Conservation (phyloP, 2,329 filamentous ascomycete species). For the Pyrenophora tritici-repentis region DNA sequence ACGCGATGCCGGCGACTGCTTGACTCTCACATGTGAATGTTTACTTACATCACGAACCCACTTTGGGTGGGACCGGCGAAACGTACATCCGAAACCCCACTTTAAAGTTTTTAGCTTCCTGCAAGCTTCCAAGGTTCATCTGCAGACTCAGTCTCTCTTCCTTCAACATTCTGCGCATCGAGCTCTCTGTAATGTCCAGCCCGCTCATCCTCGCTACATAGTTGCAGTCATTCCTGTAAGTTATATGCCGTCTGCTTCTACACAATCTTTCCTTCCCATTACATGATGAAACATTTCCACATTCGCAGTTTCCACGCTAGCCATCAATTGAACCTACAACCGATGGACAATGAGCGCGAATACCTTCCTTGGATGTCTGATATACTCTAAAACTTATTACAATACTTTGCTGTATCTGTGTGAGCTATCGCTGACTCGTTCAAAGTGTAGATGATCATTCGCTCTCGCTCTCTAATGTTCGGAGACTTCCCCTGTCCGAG, state of each 20-base stretch:
- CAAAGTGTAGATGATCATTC: conserved; percentile 11
- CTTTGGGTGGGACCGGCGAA: conserved; percentile 4
- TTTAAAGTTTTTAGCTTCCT: conserved; percentile 14
- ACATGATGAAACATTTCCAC: conserved; percentile 73
- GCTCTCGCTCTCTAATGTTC: not conserved
- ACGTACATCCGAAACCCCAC: conserved; percentile 7
- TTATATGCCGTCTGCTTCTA: not conserved
- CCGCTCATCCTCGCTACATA: not conserved
- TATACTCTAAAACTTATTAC: conserved; percentile 19
- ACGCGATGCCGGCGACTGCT: too few relatives aligned
- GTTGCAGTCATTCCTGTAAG: conserved; percentile 6
- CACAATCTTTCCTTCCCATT: not conserved
- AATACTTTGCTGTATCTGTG: too few relatives aligned
- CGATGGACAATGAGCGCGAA: conserved; percentile 68
- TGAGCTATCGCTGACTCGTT: conserved; percentile 3
- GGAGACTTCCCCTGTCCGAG: too few relatives aligned
- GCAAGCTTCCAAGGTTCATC: not conserved
- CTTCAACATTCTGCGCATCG: conserved; percentile 3
- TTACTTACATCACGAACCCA: not conserved
- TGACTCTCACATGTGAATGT: not conserved
- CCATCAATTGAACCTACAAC: conserved; percentile 66
- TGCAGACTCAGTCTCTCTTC: conserved; percentile 3
- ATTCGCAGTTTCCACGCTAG: conserved; percentile 93
- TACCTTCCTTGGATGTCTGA: conserved; percentile 81
- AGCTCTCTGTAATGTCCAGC: not conserved